A percentile compares a stretch with the other conserved stretches of the same genome.
These are phyloP conservation scores for Coffea humblotiana DNA, from an alignment of 305 asterid species.

Conservation along the genomic window DNA sequence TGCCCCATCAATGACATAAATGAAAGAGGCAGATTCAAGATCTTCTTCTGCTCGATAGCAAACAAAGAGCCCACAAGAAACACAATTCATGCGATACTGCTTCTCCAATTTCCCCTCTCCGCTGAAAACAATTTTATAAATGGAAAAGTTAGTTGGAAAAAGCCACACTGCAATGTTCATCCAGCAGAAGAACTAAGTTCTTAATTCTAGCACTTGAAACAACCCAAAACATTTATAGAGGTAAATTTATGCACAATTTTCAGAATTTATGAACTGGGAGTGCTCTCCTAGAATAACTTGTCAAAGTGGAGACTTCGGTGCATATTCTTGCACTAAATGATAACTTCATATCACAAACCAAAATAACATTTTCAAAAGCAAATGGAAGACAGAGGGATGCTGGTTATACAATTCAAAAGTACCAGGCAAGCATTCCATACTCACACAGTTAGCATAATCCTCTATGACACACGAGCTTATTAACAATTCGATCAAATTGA, in stretches of 20 bases:
- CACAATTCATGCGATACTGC: slow-evolving; percentile 90
- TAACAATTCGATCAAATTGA: not conserved
- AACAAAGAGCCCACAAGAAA: slow-evolving; percentile 91
- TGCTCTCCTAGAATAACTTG: not conserved
- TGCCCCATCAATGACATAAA: slow-evolving; percentile 95
- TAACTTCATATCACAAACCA: not conserved
- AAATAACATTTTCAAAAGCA: not conserved
- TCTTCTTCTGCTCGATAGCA: slow-evolving; percentile 96
- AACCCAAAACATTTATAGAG: not conserved
- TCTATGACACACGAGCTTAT: not conserved
- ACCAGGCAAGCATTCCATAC: not conserved
- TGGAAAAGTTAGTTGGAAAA: not conserved
- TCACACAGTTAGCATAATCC: not conserved
- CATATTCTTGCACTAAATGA: not conserved
- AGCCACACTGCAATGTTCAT: not conserved
- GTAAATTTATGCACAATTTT: not conserved
- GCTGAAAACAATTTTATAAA: slow-evolving; percentile 37
- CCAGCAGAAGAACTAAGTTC: not conserved
- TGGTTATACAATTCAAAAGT: not conserved
- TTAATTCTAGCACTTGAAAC: not conserved
- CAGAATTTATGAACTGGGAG: not conserved
- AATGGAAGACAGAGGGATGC: not conserved
- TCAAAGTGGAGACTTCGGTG: not conserved
- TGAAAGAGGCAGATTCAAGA: slow-evolving; percentile 66
- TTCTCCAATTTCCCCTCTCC: slow-evolving; percentile 96